These are phyloP conservation scores for Davidsoniella australis DNA, from an alignment of 2,329 filamentous ascomycete species.

Conservation along the genomic window DNA sequence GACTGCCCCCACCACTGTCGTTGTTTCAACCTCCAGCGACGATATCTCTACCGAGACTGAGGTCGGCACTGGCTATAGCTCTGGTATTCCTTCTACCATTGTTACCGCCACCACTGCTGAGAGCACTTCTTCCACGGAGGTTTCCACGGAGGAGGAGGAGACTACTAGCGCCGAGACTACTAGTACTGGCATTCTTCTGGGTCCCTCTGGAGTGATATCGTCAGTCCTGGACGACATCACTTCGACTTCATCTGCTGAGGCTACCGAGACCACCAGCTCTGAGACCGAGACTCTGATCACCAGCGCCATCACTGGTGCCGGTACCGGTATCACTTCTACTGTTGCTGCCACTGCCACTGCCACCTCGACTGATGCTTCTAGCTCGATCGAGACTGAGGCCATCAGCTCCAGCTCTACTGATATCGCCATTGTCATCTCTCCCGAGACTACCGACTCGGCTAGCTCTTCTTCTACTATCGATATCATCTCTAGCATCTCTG, in stretches of 20 bases:
- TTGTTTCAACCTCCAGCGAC: constrained; percentile 10
- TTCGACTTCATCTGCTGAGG: not conserved
- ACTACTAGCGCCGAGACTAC: constrained; percentile 13
- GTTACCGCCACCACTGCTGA: constrained; percentile 1
- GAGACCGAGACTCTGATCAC: constrained; percentile 5
- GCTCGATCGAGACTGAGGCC: not conserved
- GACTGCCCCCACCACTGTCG: constrained; percentile 16
- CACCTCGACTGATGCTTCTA: too few species aligned
- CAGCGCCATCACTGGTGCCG: constrained; percentile 7
- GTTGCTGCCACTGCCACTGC: not conserved
- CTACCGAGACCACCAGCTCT: not conserved
- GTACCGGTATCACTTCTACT: constrained; percentile 6
- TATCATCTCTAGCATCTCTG: constrained; percentile 3
- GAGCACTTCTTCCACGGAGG: not conserved
- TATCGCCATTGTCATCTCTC: constrained; percentile 4
- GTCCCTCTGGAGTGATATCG: constrained; percentile 20
- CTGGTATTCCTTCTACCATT: not conserved
- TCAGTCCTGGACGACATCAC: constrained; percentile 7
- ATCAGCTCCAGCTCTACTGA: not conserved
- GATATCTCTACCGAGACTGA: not conserved
- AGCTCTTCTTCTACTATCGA: constrained; percentile 13
- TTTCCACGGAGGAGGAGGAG: constrained; percentile 13
- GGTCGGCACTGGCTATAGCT: not conserved
- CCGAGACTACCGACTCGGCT: constrained; percentile 14
- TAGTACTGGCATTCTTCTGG: constrained; percentile 17